Conservation (phyloP, 768 basidiomycete genomes). For the Strobilomyces echinocephalus region DNA sequence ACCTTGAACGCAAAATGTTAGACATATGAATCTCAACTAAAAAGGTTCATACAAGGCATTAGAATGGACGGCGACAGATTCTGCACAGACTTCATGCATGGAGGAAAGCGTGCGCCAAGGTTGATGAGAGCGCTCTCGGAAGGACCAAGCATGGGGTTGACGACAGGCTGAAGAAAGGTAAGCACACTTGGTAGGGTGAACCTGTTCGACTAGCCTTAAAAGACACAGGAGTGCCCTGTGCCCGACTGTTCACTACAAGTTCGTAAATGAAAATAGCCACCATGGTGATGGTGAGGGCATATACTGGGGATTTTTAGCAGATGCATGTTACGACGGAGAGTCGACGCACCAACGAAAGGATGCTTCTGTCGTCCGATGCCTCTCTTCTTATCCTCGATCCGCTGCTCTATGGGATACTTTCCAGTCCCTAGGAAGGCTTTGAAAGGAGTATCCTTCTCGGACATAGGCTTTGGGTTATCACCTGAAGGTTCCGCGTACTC, state of each 20-base stretch:
- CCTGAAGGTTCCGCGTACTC: slow-evolving; percentile 61
- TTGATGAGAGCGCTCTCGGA: slow-evolving; percentile 78
- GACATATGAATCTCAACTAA: slow-evolving; percentile 6
- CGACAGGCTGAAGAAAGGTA: slow-evolving; percentile 49
- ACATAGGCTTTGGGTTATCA: slow-evolving; percentile 19
- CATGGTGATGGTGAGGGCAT: slow-evolving; percentile 62
- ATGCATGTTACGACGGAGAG: neutral
- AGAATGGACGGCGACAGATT: slow-evolving; percentile 49
- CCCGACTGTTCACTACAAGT: slow-evolving; percentile 65
- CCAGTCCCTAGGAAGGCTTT: slow-evolving; percentile 41
- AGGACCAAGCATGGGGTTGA: slow-evolving; percentile 92
- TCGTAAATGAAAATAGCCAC: slow-evolving; percentile 77
- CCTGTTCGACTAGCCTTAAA: slow-evolving; percentile 55
- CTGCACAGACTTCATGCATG: slow-evolving; percentile 78
- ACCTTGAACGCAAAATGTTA: slow-evolving; percentile 38
- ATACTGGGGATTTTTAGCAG: slow-evolving; percentile 41
- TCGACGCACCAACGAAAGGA: slow-evolving; percentile 65
- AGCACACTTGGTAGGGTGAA: slow-evolving; percentile 1
- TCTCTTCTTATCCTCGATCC: slow-evolving; percentile 83
- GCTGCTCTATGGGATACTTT: slow-evolving; percentile 65
- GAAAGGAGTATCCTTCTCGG: slow-evolving; percentile 42
- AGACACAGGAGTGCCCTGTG: slow-evolving; percentile 81
- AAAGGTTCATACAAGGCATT: slow-evolving; percentile 51
- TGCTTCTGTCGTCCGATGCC: slow-evolving; percentile 79
- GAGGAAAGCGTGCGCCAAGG: slow-evolving; percentile 87